A percentile compares a stretch with the other conserved stretches of the same genome.
phyloP scores from a whole-genome alignment of 371 early-diverging fungal species.

The Cladochytrium tenue region DNA sequence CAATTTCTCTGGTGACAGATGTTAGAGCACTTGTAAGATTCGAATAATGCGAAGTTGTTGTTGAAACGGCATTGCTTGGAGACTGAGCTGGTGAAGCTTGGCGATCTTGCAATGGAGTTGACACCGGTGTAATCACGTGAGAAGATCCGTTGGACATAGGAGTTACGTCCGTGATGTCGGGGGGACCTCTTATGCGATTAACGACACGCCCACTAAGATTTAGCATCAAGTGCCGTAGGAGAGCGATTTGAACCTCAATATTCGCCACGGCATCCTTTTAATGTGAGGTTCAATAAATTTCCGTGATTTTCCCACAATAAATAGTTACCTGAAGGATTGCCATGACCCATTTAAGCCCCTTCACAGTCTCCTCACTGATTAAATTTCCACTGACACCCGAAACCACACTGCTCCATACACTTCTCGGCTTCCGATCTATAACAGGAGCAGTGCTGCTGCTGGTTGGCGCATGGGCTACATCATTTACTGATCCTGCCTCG shows the following conservation, averaged over 20 bases:
- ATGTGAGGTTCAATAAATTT: background rate
- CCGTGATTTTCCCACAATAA: background rate
- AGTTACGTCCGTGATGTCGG: background rate
- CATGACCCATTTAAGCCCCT: constrained; percentile 40
- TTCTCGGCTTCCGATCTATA: constrained; percentile 41
- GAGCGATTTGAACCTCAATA: constrained; percentile 76
- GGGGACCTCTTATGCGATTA: background rate
- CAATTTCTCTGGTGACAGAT: constrained; percentile 76
- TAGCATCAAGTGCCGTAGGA: constrained; percentile 65
- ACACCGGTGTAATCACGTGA: background rate
- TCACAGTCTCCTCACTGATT: constrained; percentile 36
- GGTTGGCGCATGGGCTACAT: background rate
- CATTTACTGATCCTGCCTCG: background rate
- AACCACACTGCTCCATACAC: constrained; percentile 72
- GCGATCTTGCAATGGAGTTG: too few species aligned
- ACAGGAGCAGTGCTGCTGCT: constrained; percentile 27
- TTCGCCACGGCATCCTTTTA: constrained; percentile 64
- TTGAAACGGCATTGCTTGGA: background rate
- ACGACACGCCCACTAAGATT: constrained; percentile 10
- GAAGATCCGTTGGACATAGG: background rate
- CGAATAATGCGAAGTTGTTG: constrained; percentile 2
- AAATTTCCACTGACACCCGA: constrained; percentile 46
- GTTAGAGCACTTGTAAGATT: constrained; percentile 43
- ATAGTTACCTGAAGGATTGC: constrained; percentile 47
- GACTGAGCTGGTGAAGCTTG: too few species aligned